A percentile compares a stretch with the other conserved stretches of the same genome.
Conservation (phyloP, 768 basidiomycete genomes). For the Leccinum olivaceopallidum region DNA sequence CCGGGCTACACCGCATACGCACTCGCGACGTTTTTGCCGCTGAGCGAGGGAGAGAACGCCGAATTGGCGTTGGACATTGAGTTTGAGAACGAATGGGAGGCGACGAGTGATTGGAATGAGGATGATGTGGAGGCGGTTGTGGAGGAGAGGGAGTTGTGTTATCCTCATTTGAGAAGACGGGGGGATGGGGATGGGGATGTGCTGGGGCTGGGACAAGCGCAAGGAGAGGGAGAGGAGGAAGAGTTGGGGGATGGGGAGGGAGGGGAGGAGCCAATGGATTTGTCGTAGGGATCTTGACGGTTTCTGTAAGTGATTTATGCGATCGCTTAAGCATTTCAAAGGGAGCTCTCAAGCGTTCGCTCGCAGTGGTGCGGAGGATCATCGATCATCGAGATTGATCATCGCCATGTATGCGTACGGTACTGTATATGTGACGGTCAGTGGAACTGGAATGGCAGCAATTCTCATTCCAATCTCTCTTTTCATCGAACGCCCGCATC, state of each 20-base stretch:
- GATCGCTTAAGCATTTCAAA: not conserved
- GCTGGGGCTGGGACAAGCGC: too few species aligned
- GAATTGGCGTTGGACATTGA: constrained; percentile 72
- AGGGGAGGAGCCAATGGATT: constrained; percentile 37
- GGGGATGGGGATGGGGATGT: constrained; percentile 35
- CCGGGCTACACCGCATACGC: constrained; percentile 12
- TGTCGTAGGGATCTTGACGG: constrained; percentile 24
- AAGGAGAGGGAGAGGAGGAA: too few species aligned
- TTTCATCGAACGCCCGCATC: too few species aligned
- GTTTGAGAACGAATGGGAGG: constrained; percentile 86
- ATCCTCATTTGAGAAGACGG: constrained; percentile 28
- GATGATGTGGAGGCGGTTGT: constrained; percentile 68
- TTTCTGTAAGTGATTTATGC: too few species aligned
- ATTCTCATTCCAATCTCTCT: too few species aligned
- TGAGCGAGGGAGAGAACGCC: constrained; percentile 45
- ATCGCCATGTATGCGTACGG: too few species aligned
- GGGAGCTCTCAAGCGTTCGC: too few species aligned
- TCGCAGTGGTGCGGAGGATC: too few species aligned
- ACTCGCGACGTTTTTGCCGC: constrained; percentile 26
- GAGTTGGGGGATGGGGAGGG: too few species aligned
- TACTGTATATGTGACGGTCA: too few species aligned
- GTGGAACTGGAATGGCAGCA: too few species aligned
- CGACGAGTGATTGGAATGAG: constrained; percentile 90
- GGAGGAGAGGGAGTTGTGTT: not conserved
- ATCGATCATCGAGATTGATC: too few species aligned